phyloP scores from a whole-genome alignment of 495 filamentous ascomycete species.

The Chaetomium fimeti region DNA sequence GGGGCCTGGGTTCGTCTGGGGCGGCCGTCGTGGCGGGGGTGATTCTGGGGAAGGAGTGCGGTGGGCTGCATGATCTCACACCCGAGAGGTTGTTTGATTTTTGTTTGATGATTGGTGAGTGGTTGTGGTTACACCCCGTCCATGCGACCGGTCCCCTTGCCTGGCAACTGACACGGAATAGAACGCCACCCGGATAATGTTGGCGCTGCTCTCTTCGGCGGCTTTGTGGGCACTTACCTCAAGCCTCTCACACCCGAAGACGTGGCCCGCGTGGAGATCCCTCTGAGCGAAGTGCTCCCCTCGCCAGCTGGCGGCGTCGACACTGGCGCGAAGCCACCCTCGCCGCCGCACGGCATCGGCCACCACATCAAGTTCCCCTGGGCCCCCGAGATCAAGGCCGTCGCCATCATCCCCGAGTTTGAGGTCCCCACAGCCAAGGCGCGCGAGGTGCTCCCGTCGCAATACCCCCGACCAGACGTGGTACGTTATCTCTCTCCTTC shows the following conservation, averaged over 20 bases:
- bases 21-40: slow-evolving; percentile 95
- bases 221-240: slow-evolving; percentile 94
- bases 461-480: slow-evolving; percentile 75
- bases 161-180: slow-evolving; percentile 19
- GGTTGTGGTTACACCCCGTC: not conserved
- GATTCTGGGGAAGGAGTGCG: slow-evolving; percentile 84
- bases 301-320: slow-evolving; percentile 82
- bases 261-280: slow-evolving; percentile 83
- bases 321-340: slow-evolving; percentile 76
- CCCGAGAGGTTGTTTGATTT: slow-evolving; percentile 88
- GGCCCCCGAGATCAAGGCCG: slow-evolving; percentile 89
- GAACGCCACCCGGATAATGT: slow-evolving; percentile 98
- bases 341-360: slow-evolving; percentile 86
- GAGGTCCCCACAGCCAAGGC: slow-evolving; percentile 88
- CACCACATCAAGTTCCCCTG: slow-evolving; percentile 90
- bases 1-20: slow-evolving; percentile 88
- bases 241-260: slow-evolving; percentile 86
- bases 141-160: too few relatives aligned
- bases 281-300: slow-evolving; percentile 89
- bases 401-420: slow-evolving; percentile 92
- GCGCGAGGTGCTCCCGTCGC: slow-evolving; percentile 71
- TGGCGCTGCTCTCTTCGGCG: slow-evolving; percentile 88
- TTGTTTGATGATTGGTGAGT: slow-evolving; percentile 83
- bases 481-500: slow-evolving; percentile 47
- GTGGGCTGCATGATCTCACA: slow-evolving; percentile 68